Base-by-base conservation (phyloP, 2,329 filamentous ascomycete species). In the Phialophora verrucosa region DNA sequence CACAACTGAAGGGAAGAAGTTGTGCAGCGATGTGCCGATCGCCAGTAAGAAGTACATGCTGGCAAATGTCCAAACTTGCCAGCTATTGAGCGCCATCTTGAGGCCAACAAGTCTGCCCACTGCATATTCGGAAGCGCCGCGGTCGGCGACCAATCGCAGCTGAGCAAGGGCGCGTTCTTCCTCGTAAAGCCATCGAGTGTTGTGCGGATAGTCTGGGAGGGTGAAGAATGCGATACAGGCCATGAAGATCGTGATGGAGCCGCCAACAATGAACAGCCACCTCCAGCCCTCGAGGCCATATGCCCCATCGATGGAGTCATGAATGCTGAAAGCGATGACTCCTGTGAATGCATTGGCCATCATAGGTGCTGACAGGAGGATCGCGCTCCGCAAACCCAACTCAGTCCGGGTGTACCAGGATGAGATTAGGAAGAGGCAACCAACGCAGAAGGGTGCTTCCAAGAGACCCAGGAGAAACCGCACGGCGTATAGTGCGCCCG, bases 1-100 rank as follows among this genome's bases (percentile, higher is more conserved):
- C 56, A 92, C 89, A 62, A 93, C 88, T 0, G 89, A 90, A 0
- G 88, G 88, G 77, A 90, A 89, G 80, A 90, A 90, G 75, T 88
- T 89, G 51, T 86, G 89, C 17, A 90, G 85, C 0, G 81, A 80
- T 65, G 84, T 83, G 0, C 84, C 83, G 0, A 81, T 82, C 12
- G 85, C 75, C 23, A 56, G 17, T 17, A 59, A 27, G 44, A 69
- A 31, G 32, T 35, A 63, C 47, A 67, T 66, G 25, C 57, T 38
- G 23, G 54, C 49, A 54, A 83, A 76, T 12, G 81, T 70, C 72
- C 79, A 82, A 5, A 83, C 73, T 60, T 79, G 77, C n/a, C 62
- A 66, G 55, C 73, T 69, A 11, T 64, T 59, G 8, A 69, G 62
- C 1, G 73, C 71, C 61, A 75, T 50, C 27, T 56, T 60, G 35